A percentile compares a stretch with the other conserved stretches of the same genome.
These are phyloP conservation scores for Tolypocladium album DNA, from an alignment of 2,329 filamentous ascomycete species.

Conservation along the genomic window DNA sequence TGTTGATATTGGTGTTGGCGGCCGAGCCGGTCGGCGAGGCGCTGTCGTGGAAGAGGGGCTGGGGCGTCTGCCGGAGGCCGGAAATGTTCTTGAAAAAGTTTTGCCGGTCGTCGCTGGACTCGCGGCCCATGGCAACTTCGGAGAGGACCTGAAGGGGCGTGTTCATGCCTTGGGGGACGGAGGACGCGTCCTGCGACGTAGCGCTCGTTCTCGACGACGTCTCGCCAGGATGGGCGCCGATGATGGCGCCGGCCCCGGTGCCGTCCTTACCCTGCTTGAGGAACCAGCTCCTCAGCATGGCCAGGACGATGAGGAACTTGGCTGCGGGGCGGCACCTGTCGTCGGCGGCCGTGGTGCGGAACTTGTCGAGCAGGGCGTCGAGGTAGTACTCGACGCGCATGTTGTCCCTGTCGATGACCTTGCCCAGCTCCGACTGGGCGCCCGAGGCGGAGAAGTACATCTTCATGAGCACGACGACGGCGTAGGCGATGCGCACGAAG, in stretches of 20 bases:
- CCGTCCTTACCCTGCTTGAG: slow-evolving; percentile 32
- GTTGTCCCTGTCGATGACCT: slow-evolving; percentile 56
- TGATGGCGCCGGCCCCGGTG: slow-evolving; percentile 1
- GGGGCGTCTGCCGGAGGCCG: slow-evolving; percentile 13
- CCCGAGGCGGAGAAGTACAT: slow-evolving; percentile 58
- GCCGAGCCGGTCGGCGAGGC: not conserved
- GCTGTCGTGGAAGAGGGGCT: slow-evolving; percentile 26
- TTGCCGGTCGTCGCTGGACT: slow-evolving; percentile 10
- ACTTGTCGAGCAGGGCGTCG: slow-evolving; percentile 57
- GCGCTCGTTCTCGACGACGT: not conserved
- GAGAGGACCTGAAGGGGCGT: slow-evolving; percentile 46
- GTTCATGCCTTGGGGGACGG: slow-evolving; percentile 23
- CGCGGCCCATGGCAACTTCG: slow-evolving; percentile 40
- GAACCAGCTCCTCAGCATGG: slow-evolving; percentile 63
- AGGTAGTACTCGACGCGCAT: slow-evolving; percentile 58
- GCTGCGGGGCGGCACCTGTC: slow-evolving; percentile 54
- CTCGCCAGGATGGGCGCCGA: slow-evolving; percentile 6
- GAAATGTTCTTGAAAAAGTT: slow-evolving; percentile 11
- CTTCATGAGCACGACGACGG: slow-evolving; percentile 62
- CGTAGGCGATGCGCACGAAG: slow-evolving; percentile 62
- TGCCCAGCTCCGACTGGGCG: slow-evolving; percentile 55
- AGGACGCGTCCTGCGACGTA: not conserved
- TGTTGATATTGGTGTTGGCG: not conserved
- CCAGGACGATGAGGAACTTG: slow-evolving; percentile 61
- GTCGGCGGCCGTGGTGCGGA: slow-evolving; percentile 50